Evolutionary conservation across 148 eudicot species (phyloP).

Genomic region (Cornus controversa): DNA sequence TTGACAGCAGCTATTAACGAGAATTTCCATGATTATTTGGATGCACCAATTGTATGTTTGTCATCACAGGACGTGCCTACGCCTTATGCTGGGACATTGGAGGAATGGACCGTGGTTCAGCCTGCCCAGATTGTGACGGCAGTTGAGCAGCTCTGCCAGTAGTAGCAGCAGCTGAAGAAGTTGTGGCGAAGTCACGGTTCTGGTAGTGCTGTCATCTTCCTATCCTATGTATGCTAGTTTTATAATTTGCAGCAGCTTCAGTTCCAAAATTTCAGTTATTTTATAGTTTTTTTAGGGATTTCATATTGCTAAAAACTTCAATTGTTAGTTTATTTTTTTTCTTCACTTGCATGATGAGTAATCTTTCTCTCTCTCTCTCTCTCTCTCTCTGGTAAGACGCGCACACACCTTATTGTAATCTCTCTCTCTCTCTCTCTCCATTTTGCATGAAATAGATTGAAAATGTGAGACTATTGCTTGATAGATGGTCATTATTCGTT

Average conservation of each 20-base stretch:
- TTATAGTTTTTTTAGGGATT: neutral
- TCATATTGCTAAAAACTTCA: constrained; percentile 4
- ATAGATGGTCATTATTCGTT: too few relatives aligned
- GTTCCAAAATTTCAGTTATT: neutral
- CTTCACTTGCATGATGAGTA: too few relatives aligned
- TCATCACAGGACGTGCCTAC: constrained; percentile 96
- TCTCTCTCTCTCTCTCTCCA: too few relatives aligned
- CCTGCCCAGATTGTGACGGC: constrained; percentile 83
- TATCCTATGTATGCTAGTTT: neutral
- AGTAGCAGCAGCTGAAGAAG: constrained; percentile 5
- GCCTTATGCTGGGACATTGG: constrained; percentile 83
- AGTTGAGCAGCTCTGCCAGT: constrained; percentile 75
- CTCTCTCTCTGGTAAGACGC: too few relatives aligned
- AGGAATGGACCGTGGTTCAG: constrained; percentile 79
- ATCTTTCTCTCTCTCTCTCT: too few relatives aligned
- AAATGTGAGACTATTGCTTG: too few relatives aligned
- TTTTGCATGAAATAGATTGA: too few relatives aligned
- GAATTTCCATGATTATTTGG: constrained; percentile 83
- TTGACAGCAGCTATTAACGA: constrained; percentile 86
- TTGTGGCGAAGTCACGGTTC: neutral
- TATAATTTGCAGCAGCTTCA: neutral
- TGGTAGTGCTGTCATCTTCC: neutral
- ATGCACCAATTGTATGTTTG: constrained; percentile 74
- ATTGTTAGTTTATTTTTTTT: neutral
- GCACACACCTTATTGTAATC: too few relatives aligned